Evolutionary conservation across 805 yeast species (phyloP), one percentile per base, ranked within the genome.

Genomic region (Saccharomycopsis amapae): DNA sequence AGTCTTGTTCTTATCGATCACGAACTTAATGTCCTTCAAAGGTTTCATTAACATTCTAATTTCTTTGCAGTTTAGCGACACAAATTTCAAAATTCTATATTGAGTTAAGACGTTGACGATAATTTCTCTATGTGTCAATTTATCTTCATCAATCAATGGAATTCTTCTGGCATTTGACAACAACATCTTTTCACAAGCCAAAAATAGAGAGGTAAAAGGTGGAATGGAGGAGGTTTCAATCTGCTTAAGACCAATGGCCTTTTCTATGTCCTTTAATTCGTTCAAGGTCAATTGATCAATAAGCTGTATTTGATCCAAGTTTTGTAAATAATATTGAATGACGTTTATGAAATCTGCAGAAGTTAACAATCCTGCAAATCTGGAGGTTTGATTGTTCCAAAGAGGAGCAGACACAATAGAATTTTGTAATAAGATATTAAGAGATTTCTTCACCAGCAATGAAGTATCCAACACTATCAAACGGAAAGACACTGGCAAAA

Each of bases 91-190:
- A 46, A 93, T 93, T 60, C 98, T 79, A 65, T 93, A 93, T 68
- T 93, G 98, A 1, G 98, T 93, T 58, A 93, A 72, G 43, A 93
- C 98, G 46, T 88, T 78, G 5, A 93, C 97, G 15, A 93, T 96
- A 58, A 93, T 88, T 62, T 93, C 97, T 57, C 96, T 72, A 58
- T 84, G 83, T 0, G 95, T 85, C 55, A 82, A 87, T 58, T 87
- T 96, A 62, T 93, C 97, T 61, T 83, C 83, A 62, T 93, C 98
- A 55, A 93, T 86, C 56, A 93, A 71, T 2, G 98, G 97, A 48
- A 93, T 85, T 64, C 98, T 78, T 62, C 97, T 75, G 3, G 97
- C 94, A 54, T 84, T 81, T 28, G 93, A 77, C 51, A 81, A 81
- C 51, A 87, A 72, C 95, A 93, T 90, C 66, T 81, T 81, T 36